Base-by-base conservation (phyloP, 2,329 filamentous ascomycete genomes). In the Ophiocordyceps camponoti-saundersi region DNA sequence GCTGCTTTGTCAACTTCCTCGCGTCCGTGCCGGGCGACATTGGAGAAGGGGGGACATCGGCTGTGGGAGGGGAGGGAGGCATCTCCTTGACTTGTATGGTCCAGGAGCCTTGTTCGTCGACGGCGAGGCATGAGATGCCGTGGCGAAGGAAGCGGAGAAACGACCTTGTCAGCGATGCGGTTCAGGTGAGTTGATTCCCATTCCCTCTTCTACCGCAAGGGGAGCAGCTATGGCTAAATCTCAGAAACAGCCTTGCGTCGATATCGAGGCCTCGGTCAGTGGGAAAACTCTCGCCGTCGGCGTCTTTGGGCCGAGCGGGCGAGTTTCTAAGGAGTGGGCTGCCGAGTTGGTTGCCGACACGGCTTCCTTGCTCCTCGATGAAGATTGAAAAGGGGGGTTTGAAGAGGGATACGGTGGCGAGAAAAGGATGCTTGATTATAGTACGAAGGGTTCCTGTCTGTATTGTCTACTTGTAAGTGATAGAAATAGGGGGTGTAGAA, bases 1-100 rank as follows among this genome's bases (percentile, higher is more conserved):
- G 84, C 53, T 79, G 74, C 0, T 90, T 85, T 63, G 78, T 95
- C 55, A 95, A 95, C 59, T 92, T 94, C 52, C 61, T 94, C 18
- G 77, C n/a, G n/a, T n/a, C n/a, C n/a, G n/a, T n/a, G n/a, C n/a
- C n/a, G n/a, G n/a, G n/a, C n/a, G n/a, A n/a, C n/a, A n/a, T 70
- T 46, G 60, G 79, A 6, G 73, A 73, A 0, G 48, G 51, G 0
- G 48, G 51, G 8, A 40, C 11, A 3, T 6, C 12, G 18, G 41
- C 4, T 6, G 10, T 20, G 18, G 13, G 21, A n/a, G 15, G 18
- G 6, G 12, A 13, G 41, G 13, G 5, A 34, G 23, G 6, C 18
- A 3, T 26, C 39, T 30, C 12, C 16, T 11, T 15, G 29, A 42
- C 10, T 13, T 48, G 21, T 20, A 22, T 22, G 18, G 12, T 6